Evolutionary conservation across 2,329 filamentous ascomycete genomes (phyloP), one percentile per base, ranked within the genome.

Genomic region (Cyclaneusma minus): DNA sequence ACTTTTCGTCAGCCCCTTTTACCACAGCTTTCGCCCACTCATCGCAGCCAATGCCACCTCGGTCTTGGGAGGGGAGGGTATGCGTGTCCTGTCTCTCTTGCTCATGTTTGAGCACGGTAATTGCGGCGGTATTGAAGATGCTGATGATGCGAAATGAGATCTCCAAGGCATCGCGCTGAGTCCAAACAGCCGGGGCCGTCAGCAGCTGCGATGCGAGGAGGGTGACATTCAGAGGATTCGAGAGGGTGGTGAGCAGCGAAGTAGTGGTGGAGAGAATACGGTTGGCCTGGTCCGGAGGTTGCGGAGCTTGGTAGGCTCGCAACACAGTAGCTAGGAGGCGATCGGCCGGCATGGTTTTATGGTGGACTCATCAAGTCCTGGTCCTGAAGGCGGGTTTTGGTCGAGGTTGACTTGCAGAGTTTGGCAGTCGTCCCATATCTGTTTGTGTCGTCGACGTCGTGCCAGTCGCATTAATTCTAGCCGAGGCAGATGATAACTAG

Each of bases 101-200:
- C 25, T 46, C 34, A 50, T 64, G 35, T 28, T 40, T 38, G 22
- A 30, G 27, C 8, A 46, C 33, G 28, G 41, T 41, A 9, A 48
- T 44, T 4, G 50, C 54, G 13, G 66, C 63, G 7, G 62, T 56
- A 38, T 69, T 67, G 43, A 68, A 71, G 27, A 68, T 55, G 32
- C 60, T 62, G 32, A 71, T 57, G 17, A 66, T 55, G 29, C 57
- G 57, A 29, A 66, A 52, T 29, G 56, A 58, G 11, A 58, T 62
- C 17, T 50, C 52, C 11, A 71, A 46, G 18, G 60, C 61, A 34
- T 65, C 61, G 3, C 58, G 54, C 24, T 52, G 52, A 14, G 56
- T 50, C 66, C 66, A 72, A 43, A 71, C 54, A n/a, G 66, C 64
- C 6, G 65, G 65, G 2, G 66, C 62, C 1, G 56, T 58, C n/a